Evolutionary conservation across 345 rosid genomes (phyloP), one percentile per base, ranked within the genome.

Genomic region (Brassica nigra): DNA sequence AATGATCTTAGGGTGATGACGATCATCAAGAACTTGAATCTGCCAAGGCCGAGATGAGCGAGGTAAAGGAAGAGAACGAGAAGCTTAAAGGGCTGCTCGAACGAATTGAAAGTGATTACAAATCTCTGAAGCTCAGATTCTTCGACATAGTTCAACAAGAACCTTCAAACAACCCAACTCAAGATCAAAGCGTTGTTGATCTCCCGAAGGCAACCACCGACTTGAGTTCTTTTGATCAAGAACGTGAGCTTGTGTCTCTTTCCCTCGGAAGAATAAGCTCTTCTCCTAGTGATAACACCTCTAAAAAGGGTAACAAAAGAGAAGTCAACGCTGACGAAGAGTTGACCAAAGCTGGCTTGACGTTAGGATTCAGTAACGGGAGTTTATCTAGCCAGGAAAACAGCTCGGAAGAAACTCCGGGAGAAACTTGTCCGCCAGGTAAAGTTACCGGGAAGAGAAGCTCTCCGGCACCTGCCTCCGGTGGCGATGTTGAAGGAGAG

Each of bases 1-100:
- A 68, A 68, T 67, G 47, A 47, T 66, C 69, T 58, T 55, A 79
- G 83, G 67, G 8, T 49, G 76, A 81, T 84, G 89, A 76, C 29
- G 86, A 82, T 62, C 59, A 75, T 42, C 70, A 76, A 62, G 88
- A 84, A 23, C 84, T 91, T 36, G 88, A 88, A 82, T 85, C 88
- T 12, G 90, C 92, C 0, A 89, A 87, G 78, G 86, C 88, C 0
- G 91, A 93, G 70, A 93, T 91, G 90, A 89, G 87, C 10, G 87
- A 86, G 62, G 95, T 86, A 72, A 90, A 85, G 55, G 90, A 89
- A 86, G 97, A 93, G 74, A 90, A 90, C 57, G 81, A 87, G 64
- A 88, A 90, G 64, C 82, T 90, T 33, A 94, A 87, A 81, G 81
- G 64, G 76, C 86, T 84, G 87, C 76, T 91, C 11, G 84, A 86